Evolutionary conservation across 1,284 basidiomycete genomes (phyloP), one percentile per base, ranked within the genome.

Genomic region (Mycosarcoma maydis): DNA sequence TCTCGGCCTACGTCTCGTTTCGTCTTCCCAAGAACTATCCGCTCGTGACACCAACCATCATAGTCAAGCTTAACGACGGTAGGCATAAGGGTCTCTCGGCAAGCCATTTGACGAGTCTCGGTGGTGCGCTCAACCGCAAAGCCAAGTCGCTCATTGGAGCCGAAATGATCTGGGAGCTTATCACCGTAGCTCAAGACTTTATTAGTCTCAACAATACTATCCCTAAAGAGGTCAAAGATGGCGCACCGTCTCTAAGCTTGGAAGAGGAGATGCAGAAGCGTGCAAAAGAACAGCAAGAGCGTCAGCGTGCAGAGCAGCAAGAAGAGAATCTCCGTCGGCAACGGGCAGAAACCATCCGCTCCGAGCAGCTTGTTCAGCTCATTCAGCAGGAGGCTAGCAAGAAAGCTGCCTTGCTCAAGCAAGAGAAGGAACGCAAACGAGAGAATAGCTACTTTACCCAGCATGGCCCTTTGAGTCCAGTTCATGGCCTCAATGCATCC

Each of bases 121-220:
- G 37, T 33, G 61, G 53, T 30, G 57, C 57, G 32, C 57, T 81
- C 43, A 55, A 58, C 20, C 41, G 38, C 14, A 73, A 74, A 14
- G 75, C 78, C n/a, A 68, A 59, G 20, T 44, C 56, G 22, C 66
- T 80, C 14, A 38, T 80, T 4, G 81, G 80, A 19, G 66, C 75
- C 11, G 81, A 82, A 36, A 82, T 82, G 81, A 64, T 82, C 26
- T 82, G 80, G 75, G 81, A 82, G 58, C 68, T 82, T 27, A 75
- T 80, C 43, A 71, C 49, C 7, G 27, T 49, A 23, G 77, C 61
- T 3, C 77, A 78, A 42, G 78, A 80, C 26, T 80, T 60, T 17
- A 76, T 80, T 53, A 76, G 72, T 33, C 4, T 38, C 26, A 59
- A 78, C 62, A 77, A 77, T 37, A 42, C 48, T 3, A 57, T 64